Conservation (phyloP, 805 yeast genomes). For the Saccharomycopsis fibuligera region DNA sequence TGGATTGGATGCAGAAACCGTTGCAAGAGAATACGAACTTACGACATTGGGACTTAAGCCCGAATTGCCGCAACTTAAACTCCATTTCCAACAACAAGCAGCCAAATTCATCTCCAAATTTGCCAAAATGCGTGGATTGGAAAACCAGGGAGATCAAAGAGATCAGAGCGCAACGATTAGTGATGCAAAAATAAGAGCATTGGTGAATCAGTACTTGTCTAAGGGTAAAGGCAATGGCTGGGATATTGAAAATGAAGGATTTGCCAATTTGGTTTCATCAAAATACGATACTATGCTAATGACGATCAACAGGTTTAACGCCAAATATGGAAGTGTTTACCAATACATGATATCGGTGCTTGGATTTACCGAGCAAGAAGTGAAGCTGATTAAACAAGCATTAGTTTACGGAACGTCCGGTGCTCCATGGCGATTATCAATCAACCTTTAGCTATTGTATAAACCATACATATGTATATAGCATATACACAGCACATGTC, state of each 20-base stretch:
- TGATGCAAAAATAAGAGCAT: not conserved
- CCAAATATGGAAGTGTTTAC: slow-evolving; percentile 48
- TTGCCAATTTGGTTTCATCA: slow-evolving; percentile 54
- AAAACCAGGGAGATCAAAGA: too few relatives aligned
- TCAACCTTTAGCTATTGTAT: too few relatives aligned
- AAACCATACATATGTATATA: too few relatives aligned
- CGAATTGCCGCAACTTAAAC: slow-evolving; percentile 35
- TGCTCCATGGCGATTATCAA: too few relatives aligned
- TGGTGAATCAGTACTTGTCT: slow-evolving; percentile 10
- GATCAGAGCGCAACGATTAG: too few relatives aligned
- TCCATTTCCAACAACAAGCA: slow-evolving; percentile 31
- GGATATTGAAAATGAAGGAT: slow-evolving; percentile 39
- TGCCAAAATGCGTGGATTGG: slow-evolving; percentile 24
- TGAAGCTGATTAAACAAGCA: too few relatives aligned
- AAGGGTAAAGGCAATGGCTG: slow-evolving; percentile 8
- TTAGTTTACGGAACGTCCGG: too few relatives aligned
- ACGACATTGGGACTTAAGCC: slow-evolving; percentile 59
- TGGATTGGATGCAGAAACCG: slow-evolving; percentile 59
- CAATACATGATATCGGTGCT: too few relatives aligned
- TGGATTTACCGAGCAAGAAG: too few relatives aligned
- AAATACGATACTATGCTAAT: slow-evolving; percentile 65
- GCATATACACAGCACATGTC: too few relatives aligned
- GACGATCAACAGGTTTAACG: slow-evolving; percentile 47
- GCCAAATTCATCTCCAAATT: slow-evolving; percentile 28
- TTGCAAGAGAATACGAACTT: slow-evolving; percentile 72